Percentiles rank a stretch among this genome's conserved stretches.
These are phyloP conservation scores for Leptographium galeiforme DNA, from an alignment of 2,329 filamentous ascomycete species.

Conservation along the genomic window DNA sequence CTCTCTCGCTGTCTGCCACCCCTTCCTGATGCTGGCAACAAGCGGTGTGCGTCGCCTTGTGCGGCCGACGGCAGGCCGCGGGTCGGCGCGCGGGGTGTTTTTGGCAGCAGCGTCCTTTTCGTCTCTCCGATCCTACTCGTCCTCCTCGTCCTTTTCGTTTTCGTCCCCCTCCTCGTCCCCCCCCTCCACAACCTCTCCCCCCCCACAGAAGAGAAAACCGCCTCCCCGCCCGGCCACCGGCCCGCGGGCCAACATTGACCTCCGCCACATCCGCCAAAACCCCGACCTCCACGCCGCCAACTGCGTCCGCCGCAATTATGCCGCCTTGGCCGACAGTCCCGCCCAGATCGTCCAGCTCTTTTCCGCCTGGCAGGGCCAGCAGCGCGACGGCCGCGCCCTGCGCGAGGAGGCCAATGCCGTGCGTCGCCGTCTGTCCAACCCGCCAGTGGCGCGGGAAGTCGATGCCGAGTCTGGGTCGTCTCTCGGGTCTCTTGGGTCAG, in stretches of 20 bases:
- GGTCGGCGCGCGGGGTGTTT: too few relatives aligned
- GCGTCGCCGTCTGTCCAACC: constrained; percentile 42
- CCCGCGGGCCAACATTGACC: constrained; percentile 66
- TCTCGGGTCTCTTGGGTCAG: too few relatives aligned
- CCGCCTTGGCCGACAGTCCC: constrained; percentile 37
- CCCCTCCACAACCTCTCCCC: background rate
- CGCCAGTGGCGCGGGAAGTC: constrained; percentile 31
- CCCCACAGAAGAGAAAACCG: background rate
- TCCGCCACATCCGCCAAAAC: constrained; percentile 83
- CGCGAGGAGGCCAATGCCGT: constrained; percentile 55
- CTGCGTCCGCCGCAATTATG: constrained; percentile 76
- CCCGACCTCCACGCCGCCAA: constrained; percentile 69
- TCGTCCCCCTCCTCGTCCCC: background rate
- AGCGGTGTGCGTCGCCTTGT: background rate
- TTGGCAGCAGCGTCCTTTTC: too few relatives aligned
- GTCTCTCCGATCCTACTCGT: background rate
- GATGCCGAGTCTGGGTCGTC: too few relatives aligned
- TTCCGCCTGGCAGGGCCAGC: constrained; percentile 44
- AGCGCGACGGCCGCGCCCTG: constrained; percentile 44
- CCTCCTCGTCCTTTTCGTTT: background rate
- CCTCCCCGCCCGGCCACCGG: constrained; percentile 36
- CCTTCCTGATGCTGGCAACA: background rate
- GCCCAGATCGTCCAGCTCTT: constrained; percentile 41
- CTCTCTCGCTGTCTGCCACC: too few relatives aligned
- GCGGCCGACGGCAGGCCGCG: background rate